Percentiles rank a stretch among this genome's conserved stretches.
Evolutionary conservation across 2,329 filamentous ascomycete species (phyloP).

Genomic region (Mycosphaerella sp.): DNA sequence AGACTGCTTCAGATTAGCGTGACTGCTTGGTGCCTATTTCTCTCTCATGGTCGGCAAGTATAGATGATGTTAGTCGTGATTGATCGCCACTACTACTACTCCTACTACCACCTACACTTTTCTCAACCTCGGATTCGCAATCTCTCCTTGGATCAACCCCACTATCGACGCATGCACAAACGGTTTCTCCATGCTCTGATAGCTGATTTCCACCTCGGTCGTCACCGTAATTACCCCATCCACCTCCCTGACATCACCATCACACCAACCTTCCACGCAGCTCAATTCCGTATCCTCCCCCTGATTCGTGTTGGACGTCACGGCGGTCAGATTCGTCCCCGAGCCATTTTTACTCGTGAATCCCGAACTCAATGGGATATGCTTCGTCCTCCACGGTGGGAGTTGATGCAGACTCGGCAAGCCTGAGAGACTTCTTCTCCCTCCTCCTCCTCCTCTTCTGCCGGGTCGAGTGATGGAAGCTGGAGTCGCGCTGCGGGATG

Average conservation of each 20-base stretch:
- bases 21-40: too few species aligned
- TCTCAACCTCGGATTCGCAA: slow-evolving; percentile 18
- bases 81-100: too few species aligned
- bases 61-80: too few species aligned
- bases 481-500: background rate
- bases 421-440: background rate
- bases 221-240: slow-evolving; percentile 15
- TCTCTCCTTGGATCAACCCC: slow-evolving; percentile 22
- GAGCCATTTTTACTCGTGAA: slow-evolving; percentile 13
- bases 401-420: background rate
- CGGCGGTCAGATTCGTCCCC: slow-evolving; percentile 4
- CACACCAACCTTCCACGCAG: background rate
- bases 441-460: background rate
- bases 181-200: slow-evolving; percentile 19
- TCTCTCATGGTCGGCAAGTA: too few species aligned
- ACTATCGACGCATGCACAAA: slow-evolving; percentile 30
- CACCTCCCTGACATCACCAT: background rate
- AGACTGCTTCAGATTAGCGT: too few species aligned
- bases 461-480: background rate
- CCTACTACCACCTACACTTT: background rate
- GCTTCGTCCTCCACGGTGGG: background rate
- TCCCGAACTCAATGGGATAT: slow-evolving; percentile 8
- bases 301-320: background rate
- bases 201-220: slow-evolving; percentile 15
- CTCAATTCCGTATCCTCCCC: background rate